phyloP scores from a whole-genome alignment of 306 rosid genomes.

The Lithocarpus polystachyus region DNA sequence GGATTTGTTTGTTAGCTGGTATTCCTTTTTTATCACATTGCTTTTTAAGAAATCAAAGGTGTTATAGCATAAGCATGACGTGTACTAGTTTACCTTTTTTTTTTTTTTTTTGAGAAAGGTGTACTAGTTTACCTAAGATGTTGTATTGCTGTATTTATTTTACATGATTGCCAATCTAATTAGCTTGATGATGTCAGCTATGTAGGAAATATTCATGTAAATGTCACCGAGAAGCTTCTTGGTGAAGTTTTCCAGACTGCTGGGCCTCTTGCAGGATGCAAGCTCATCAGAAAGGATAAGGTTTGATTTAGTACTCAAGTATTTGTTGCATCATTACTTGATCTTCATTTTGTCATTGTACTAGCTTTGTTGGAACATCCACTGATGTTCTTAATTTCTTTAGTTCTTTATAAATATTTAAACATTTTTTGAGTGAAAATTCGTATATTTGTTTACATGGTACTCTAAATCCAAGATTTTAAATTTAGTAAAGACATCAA shows the following conservation, averaged over 20 bases:
- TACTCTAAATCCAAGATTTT: background rate
- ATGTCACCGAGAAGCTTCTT: constrained; percentile 58
- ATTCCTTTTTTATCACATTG: constrained; percentile 3
- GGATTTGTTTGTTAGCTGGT: constrained; percentile 5
- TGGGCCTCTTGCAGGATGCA: constrained; percentile 66
- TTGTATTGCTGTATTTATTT: constrained; percentile 2
- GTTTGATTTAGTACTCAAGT: constrained; percentile 33
- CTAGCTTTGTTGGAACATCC: constrained; percentile 1
- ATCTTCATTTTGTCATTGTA: background rate
- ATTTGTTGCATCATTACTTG: background rate
- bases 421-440: constrained; percentile 1
- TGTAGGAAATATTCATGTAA: constrained; percentile 64
- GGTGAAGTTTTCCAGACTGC: constrained; percentile 63
- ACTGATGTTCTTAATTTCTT: background rate
- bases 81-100: background rate
- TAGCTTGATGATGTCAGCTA: constrained; percentile 41
- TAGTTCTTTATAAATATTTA: background rate
- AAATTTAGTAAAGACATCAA: constrained; percentile 4
- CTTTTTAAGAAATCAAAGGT: constrained; percentile 12
- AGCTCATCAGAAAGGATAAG: constrained; percentile 59
- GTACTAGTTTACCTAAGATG: background rate
- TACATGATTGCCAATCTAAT: constrained; percentile 19
- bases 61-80: constrained; percentile 7
- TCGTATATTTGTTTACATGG: background rate
- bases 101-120: too few species aligned